Evolutionary conservation across 768 basidiomycete genomes (phyloP).

Genomic region (Podaxis sp.): DNA sequence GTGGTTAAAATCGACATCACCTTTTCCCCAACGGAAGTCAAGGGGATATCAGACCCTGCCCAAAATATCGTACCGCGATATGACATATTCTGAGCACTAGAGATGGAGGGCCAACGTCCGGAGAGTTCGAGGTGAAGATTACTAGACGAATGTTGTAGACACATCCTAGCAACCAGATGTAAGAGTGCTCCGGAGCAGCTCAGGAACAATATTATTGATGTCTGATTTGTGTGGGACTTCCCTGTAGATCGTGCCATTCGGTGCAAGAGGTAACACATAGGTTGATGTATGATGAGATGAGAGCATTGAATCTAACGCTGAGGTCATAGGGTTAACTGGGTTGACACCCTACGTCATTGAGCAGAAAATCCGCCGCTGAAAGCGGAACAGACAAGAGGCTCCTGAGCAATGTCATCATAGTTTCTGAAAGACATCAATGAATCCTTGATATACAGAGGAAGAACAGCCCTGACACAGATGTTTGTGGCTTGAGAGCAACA

Average conservation of each 20-base stretch:
- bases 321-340: not conserved
- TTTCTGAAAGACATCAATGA: not conserved
- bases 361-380: constrained; percentile 1
- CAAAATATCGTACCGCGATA: not conserved
- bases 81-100: not conserved
- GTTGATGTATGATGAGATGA: not conserved
- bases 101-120: not conserved
- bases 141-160: not conserved
- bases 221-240: not conserved
- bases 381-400: not conserved
- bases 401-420: constrained; percentile 9
- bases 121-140: not conserved
- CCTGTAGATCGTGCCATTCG: constrained; percentile 6
- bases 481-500: not conserved
- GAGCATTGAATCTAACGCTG: not conserved
- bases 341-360: constrained; percentile 10
- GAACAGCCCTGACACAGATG: not conserved
- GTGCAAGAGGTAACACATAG: not conserved
- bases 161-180: not conserved
- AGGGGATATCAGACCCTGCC: not conserved
- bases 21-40: not conserved
- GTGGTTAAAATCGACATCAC: not conserved
- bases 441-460: not conserved
- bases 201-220: not conserved
- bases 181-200: not conserved